A percentile compares a stretch with the other conserved stretches of the same genome.
Conservation (phyloP, 176 grass and related monocot species). For the Aegilops speltoides region DNA sequence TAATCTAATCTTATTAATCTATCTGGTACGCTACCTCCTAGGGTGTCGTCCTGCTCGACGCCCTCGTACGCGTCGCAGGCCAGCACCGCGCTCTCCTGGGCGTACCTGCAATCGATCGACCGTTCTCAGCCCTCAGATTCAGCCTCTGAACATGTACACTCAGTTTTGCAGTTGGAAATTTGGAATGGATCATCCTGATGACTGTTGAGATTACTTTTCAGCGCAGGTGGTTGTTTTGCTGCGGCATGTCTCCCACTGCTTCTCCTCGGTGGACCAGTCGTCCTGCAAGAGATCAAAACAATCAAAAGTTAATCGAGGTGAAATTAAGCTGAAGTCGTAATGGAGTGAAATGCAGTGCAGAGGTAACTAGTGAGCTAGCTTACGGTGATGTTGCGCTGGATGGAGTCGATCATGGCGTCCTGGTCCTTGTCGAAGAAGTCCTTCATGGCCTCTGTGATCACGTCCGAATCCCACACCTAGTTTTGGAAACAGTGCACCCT, state of each 20-base stretch:
- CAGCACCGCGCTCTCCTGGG: conserved; percentile 42
- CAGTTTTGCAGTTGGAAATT: too few relatives aligned
- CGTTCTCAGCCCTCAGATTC: neutral
- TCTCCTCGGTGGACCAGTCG: conserved; percentile 46
- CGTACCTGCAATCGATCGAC: conserved; percentile 29
- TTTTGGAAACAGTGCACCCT: neutral
- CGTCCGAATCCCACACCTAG: conserved; percentile 79
- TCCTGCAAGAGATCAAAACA: conserved; percentile 8
- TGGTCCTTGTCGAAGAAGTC: conserved; percentile 67
- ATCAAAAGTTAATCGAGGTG: neutral
- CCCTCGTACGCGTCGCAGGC: conserved; percentile 53
- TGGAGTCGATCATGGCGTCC: conserved; percentile 65
- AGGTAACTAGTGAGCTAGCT: neutral
- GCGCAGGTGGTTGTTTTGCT: conserved; percentile 41
- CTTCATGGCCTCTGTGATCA: conserved; percentile 82
- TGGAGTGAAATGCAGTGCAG: neutral
- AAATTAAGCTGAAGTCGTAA: neutral
- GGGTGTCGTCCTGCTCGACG: conserved; percentile 41
- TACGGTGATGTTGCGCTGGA: conserved; percentile 82
- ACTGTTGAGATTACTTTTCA: neutral
- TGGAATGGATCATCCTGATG: too few relatives aligned
- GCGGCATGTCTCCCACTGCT: conserved; percentile 54
- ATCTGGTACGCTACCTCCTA: conserved; percentile 38
- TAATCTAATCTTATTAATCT: neutral
- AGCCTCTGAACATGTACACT: neutral